Conservation (phyloP, 2,329 filamentous ascomycete genomes). For the Xylaria polymorpha region DNA sequence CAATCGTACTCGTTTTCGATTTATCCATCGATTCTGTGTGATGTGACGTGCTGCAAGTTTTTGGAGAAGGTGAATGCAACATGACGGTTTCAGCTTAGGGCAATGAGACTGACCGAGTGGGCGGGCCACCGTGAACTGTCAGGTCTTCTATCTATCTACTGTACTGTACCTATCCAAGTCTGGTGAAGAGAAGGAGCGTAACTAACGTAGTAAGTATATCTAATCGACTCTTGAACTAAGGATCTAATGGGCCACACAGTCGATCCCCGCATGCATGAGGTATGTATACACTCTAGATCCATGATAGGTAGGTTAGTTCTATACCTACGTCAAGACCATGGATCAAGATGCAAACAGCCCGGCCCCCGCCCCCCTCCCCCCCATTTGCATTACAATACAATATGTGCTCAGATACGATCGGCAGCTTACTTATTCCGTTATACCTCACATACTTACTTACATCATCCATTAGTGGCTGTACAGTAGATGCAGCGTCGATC, state of each 20-base stretch:
- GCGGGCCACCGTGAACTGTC: background rate
- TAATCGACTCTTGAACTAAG: too few relatives aligned
- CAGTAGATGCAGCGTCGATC: background rate
- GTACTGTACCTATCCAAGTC: too few relatives aligned
- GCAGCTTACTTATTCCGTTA: background rate
- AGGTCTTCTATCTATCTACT: too few relatives aligned
- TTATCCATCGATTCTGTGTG: background rate
- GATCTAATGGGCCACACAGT: background rate
- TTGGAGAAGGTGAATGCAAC: background rate
- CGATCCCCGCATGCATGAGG: background rate
- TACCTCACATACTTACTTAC: background rate
- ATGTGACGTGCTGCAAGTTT: background rate
- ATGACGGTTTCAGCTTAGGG: background rate
- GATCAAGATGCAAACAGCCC: background rate
- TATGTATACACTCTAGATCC: background rate
- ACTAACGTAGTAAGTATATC: background rate
- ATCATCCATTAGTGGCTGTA: background rate
- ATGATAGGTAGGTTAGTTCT: background rate
- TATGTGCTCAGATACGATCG: background rate
- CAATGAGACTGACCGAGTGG: background rate
- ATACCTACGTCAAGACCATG: background rate
- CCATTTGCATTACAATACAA: background rate
- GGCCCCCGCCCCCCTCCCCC: too few relatives aligned
- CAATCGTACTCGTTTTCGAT: constrained; percentile 29
- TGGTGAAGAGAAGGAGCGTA: background rate